Conservation (phyloP, 805 yeast species). For the Zygoascus flipseniorum region DNA sequence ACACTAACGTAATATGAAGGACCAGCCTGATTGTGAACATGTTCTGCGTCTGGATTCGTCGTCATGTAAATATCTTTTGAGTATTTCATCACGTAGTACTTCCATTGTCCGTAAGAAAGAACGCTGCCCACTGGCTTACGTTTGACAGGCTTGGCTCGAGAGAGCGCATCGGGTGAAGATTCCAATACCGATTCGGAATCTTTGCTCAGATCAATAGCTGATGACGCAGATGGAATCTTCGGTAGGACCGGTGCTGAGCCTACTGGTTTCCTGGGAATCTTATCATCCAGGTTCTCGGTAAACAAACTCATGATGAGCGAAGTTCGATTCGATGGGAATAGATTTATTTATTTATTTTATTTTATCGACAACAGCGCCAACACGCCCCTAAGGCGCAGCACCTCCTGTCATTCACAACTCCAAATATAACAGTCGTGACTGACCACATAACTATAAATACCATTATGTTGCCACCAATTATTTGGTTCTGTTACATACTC, state of each 20-base stretch:
- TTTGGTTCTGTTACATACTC: neutral
- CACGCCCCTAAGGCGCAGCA: too few species aligned
- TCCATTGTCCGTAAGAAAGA: constrained; percentile 34
- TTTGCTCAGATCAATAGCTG: neutral
- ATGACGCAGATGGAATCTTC: neutral
- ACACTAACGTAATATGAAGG: constrained; percentile 49
- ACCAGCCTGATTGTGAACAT: constrained; percentile 48
- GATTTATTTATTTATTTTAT: neutral
- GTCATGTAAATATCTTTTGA: constrained; percentile 52
- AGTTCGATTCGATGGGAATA: neutral
- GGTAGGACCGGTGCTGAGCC: constrained; percentile 14
- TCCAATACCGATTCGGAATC: neutral
- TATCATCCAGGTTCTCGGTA: neutral
- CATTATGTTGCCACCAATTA: too few species aligned
- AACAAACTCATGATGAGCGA: neutral
- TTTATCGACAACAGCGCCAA: too few species aligned
- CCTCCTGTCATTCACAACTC: neutral
- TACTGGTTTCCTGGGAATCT: constrained; percentile 13
- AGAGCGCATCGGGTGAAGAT: neutral
- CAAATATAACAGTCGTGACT: neutral
- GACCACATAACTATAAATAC: too few species aligned
- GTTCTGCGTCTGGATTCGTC: constrained; percentile 58
- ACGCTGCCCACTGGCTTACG: constrained; percentile 3
- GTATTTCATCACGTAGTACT: constrained; percentile 51
- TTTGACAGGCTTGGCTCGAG: neutral